These are phyloP conservation scores for Beauveria asiatica DNA, from an alignment of 2,329 filamentous ascomycete species.

Conservation along the genomic window DNA sequence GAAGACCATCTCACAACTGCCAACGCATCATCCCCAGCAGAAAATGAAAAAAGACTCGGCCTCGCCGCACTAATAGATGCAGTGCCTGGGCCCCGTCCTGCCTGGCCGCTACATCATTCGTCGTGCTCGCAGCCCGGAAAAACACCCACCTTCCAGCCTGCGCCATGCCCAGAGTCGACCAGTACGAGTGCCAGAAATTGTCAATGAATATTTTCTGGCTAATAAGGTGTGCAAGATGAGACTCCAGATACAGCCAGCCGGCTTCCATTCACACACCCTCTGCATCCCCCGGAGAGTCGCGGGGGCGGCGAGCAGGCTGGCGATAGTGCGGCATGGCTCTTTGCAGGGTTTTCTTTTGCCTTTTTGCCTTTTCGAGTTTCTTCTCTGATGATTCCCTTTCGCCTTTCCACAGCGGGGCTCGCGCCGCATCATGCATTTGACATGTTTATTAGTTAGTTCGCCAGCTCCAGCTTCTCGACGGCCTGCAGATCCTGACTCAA, in stretches of 20 bases:
- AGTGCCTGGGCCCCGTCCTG: background rate
- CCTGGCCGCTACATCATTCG: background rate
- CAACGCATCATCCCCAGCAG: slow-evolving; percentile 1
- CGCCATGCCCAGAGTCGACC: background rate
- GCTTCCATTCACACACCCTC: background rate
- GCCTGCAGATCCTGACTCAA: slow-evolving; percentile 10
- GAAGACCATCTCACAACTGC: background rate
- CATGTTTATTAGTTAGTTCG: slow-evolving; percentile 6
- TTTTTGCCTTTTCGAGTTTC: background rate
- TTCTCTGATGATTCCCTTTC: background rate
- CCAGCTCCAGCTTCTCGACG: background rate
- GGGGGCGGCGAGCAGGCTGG: background rate
- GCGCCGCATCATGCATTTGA: slow-evolving; percentile 1
- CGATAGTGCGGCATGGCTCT: background rate
- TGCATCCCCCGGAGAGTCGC: background rate
- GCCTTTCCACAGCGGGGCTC: background rate
- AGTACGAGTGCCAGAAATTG: background rate
- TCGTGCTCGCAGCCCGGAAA: background rate
- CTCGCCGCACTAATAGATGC: slow-evolving; percentile 5
- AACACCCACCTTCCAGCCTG: background rate
- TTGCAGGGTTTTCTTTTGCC: background rate
- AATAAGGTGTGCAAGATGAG: background rate
- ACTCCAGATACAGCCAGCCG: background rate
- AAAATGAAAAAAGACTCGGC: background rate
- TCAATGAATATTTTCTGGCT: background rate